Base-by-base conservation (phyloP, 345 rosid species). In the Brassica juncea region DNA sequence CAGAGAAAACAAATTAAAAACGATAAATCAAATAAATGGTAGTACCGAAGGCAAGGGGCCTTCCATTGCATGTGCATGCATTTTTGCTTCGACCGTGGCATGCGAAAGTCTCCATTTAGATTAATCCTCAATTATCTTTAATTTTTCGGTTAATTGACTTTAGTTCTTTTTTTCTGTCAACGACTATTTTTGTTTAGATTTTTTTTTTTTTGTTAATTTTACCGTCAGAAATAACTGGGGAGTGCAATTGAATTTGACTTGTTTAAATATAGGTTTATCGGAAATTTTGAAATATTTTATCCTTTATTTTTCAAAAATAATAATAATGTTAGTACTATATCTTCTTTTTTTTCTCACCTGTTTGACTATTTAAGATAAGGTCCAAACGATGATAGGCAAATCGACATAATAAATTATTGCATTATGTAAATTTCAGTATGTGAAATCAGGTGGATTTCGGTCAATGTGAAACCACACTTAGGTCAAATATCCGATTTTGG, bases 401-500 rank as follows among this genome's bases (percentile, higher is more conserved):
- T 34, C 8, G 31, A 1, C 39, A 32, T n/a, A 21, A 32, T 63
- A 34, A 16, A 15, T 52, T 54, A 54, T 54, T 54, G 8, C 16
- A 54, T 54, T 54, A 15, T 16, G 25, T 16, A 54, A 54, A 54
- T 54, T 16, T 6, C 16, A 54, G 23, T 19, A 54, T 54, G 25
- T 54, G 28, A 28, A 64, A 28, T 55, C 34, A 66, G 72, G 72
- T 66, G 63, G 71, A 66, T 54, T 77, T 65, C 2, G 68, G 63
- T 72, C 68, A 58, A 78, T 78, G 77, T 66, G 68, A 78, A 77
- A 15, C 34, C 12, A 64, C 37, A 12, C 35, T 16, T 37, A 55
- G 31, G 76, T 78, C 67, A 65, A 66, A 42, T 65, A 79, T 72
- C 63, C 77, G 63, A 15, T 72, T 78, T 30, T 66, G 55, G 68